Evolutionary conservation across 306 rosid species (phyloP).

Genomic region (Quercus parvula): DNA sequence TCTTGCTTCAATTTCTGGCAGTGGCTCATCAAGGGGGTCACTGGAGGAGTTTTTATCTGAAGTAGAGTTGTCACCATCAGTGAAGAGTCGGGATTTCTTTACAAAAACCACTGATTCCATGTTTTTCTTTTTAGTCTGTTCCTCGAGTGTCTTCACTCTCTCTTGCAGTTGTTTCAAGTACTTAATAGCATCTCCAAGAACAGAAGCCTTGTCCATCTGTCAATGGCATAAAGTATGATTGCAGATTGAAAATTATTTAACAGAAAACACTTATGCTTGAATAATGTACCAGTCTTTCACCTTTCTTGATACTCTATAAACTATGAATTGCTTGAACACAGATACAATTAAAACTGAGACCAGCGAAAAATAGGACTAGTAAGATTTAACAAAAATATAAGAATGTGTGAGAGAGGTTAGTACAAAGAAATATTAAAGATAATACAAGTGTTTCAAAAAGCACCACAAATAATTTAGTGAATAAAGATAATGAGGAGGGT

Average conservation of each 20-base stretch:
- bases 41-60: conserved; percentile 19
- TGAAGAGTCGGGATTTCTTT: conserved; percentile 53
- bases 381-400: not conserved
- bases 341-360: not conserved
- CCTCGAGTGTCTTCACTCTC: conserved; percentile 72
- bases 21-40: conserved; percentile 37
- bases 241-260: not conserved
- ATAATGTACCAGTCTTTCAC: not conserved
- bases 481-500: not conserved
- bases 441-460: not conserved
- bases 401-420: not conserved
- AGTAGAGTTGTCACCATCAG: conserved; percentile 39
- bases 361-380: not conserved
- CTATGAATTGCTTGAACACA: not conserved
- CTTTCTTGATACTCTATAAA: not conserved
- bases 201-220: conserved; percentile 98
- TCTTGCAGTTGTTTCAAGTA: conserved; percentile 88
- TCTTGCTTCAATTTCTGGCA: conserved; percentile 90
- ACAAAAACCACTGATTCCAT: conserved; percentile 73
- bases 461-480: not conserved
- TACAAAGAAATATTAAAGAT: not conserved
- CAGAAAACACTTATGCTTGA: not conserved
- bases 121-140: conserved; percentile 50
- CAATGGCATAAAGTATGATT: not conserved
- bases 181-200: conserved; percentile 90